Evolutionary conservation across 2,329 filamentous ascomycete genomes (phyloP), one percentile per base, ranked within the genome.

Genomic region (Dothistroma septosporum): DNA sequence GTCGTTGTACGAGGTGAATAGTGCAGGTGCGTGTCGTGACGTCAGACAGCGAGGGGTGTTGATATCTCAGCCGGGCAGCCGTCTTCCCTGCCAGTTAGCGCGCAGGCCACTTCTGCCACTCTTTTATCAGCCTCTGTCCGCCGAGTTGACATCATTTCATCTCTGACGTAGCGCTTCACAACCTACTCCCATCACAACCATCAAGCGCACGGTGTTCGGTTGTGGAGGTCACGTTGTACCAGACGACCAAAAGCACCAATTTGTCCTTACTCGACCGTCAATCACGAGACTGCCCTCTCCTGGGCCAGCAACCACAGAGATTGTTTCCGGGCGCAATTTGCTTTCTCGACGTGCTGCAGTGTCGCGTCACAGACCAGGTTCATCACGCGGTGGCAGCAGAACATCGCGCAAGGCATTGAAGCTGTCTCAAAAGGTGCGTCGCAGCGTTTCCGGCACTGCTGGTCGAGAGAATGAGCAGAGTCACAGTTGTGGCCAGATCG

Each of bases 171-270:
- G 33, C 33, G 33, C 33, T 37, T 16, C 24, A 28, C 24, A 28
- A 28, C 24, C 24, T 28, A 44, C 41, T 49, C 5, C 33, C 16
- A 22, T 14, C 32, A 46, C 33, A n/a, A 47, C 33, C 41, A 44
- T n/a, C 41, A 16, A 19, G 16, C 41, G 41, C 41, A 44, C 41
- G 41, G 41, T 44, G 41, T 19, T 44, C n/a, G 41, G 41, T 44
- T 24, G 53, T 52, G 58, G 31, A 60, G 58, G 58, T 60, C 53
- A 55, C 58, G 58, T 55, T 60, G 53, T 56, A 55, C 52, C 31
- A 19, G 28, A 53, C 22, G 32, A 35, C 21, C 21, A 48, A 53
- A 9, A 28, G 7, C n/a, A 10, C 6, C 8, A 55, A 55, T 32
- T 31, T n/a, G 24, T 21, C 12, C n/a, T 41, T 55, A 31, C 52